These are phyloP conservation scores for Schizonepeta tenuifolia DNA, from an alignment of 257 asterid species.

Conservation along the genomic window DNA sequence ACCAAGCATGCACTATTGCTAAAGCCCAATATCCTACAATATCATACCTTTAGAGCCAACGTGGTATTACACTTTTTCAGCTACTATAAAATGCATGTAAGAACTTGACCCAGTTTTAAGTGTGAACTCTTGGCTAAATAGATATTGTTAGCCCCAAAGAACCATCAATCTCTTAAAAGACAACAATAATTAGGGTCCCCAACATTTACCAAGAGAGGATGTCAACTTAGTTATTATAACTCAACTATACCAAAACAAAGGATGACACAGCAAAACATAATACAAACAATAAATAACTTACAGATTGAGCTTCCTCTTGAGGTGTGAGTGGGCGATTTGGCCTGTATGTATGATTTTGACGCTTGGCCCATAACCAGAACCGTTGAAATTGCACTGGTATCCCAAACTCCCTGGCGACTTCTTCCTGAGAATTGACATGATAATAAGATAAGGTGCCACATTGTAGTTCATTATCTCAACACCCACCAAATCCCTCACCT, in stretches of 20 bases:
- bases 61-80: not conserved
- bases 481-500: conserved; percentile 16
- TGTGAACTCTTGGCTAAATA: not conserved
- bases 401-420: conserved; percentile 83
- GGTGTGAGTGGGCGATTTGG: conserved; percentile 80
- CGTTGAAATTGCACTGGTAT: conserved; percentile 83
- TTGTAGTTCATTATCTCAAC: conserved; percentile 16
- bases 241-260: not conserved
- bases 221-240: conserved; percentile 10
- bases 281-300: conserved; percentile 40
- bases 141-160: not conserved
- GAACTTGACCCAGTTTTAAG: not conserved
- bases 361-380: conserved; percentile 92
- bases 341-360: conserved; percentile 86
- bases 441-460: conserved; percentile 24
- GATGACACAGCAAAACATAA: conserved; percentile 1
- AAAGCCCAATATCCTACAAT: not conserved
- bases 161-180: conserved; percentile 6
- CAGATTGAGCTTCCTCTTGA: conserved; percentile 79
- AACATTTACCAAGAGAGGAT: not conserved
- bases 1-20: conserved; percentile 2
- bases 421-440: conserved; percentile 58
- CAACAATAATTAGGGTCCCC: not conserved
- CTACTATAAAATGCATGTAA: not conserved
- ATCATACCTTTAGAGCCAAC: no score